Base-by-base conservation (phyloP, 2,329 filamentous ascomycete genomes). In the Colletotrichum nymphaeae region DNA sequence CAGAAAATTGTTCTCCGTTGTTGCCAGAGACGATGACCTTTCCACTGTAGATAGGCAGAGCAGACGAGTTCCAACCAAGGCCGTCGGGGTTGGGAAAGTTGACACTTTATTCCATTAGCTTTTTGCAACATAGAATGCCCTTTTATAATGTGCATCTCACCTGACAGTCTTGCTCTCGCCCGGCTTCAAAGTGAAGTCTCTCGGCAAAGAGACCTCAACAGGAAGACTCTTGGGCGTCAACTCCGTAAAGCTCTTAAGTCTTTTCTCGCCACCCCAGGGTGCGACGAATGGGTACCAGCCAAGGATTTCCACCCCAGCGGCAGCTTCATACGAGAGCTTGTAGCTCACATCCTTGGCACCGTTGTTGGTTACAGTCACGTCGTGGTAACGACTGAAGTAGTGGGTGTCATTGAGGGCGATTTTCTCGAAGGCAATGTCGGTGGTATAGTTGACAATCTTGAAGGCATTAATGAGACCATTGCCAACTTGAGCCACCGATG, bases 381-480 rank as follows among this genome's bases (percentile, higher is more conserved):
- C 67, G 72, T 77, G 75, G 37, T 76, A 75, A 35, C 69, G 75
- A 32, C 78, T 77, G 72, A 86, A 83, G 73, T 84, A 76, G 42
- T 80, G 79, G 3, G 84, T 86, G 71, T 87, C 85, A 69, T 87
- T 87, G 72, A 87, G 82, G 12, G 80, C 79, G 37, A 87, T 80
- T 72, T 82, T 84, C 35, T 82, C 80, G 5, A 81, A 82, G 12
- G 80, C 79, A 35, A 87, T 76, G 14, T 77, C 73, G 1, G 83
- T 84, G 2, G 74, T 81, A 35, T 84, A 81, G 57, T 83, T 79
- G 12, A 86, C 78, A 4, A 84, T 80, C 72, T 85, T 82, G 70
- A 80, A 83, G n/a, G 83, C 84, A 66, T 86, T 81, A 49, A 86
- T 79, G 5, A 85, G 78, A 11, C 85, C 84, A 59, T 77, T 83